Evolutionary conservation across 805 yeast genomes (phyloP).

Genomic region (Blastobotrys americana): DNA sequence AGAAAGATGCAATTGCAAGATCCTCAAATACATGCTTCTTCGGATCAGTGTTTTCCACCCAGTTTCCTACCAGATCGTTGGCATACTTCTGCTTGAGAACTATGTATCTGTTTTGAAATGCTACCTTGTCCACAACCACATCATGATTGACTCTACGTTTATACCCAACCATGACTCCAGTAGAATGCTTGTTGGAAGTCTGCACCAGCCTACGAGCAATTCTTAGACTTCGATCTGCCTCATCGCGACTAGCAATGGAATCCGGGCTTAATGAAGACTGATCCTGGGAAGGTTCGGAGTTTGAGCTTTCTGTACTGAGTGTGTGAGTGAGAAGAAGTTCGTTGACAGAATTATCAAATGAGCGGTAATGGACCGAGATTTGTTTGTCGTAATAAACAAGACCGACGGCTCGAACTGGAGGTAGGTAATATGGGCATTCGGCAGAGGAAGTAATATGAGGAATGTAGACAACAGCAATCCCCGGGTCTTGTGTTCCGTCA

Average conservation of each 20-base stretch:
- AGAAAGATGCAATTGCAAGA: conserved; percentile 88
- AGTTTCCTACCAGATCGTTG: conserved; percentile 59
- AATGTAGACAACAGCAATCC: conserved; percentile 56
- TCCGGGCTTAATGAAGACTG: not conserved
- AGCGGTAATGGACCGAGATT: conserved; percentile 69
- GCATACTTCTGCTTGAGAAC: conserved; percentile 77
- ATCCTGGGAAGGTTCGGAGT: conserved; percentile 2
- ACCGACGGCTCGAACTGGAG: conserved; percentile 74
- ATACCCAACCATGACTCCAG: conserved; percentile 78
- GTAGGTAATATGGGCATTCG: conserved; percentile 82
- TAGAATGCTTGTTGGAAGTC: conserved; percentile 77
- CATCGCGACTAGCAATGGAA: conserved; percentile 8
- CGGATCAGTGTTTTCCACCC: conserved; percentile 96
- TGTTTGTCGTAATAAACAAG: conserved; percentile 41
- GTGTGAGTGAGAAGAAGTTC: conserved; percentile 4
- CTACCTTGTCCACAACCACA: conserved; percentile 69
- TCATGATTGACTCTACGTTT: conserved; percentile 86
- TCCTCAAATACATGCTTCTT: conserved; percentile 95
- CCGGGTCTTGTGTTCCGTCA: conserved; percentile 21
- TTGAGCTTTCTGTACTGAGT: not conserved
- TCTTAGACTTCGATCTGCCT: conserved; percentile 57
- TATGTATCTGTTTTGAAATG: conserved; percentile 77
- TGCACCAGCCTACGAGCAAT: conserved; percentile 74
- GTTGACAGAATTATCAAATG: conserved; percentile 36
- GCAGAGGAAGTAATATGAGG: conserved; percentile 61